These are phyloP conservation scores for Filobasidium floriforme DNA, from an alignment of 768 basidiomycete species.

Conservation along the genomic window DNA sequence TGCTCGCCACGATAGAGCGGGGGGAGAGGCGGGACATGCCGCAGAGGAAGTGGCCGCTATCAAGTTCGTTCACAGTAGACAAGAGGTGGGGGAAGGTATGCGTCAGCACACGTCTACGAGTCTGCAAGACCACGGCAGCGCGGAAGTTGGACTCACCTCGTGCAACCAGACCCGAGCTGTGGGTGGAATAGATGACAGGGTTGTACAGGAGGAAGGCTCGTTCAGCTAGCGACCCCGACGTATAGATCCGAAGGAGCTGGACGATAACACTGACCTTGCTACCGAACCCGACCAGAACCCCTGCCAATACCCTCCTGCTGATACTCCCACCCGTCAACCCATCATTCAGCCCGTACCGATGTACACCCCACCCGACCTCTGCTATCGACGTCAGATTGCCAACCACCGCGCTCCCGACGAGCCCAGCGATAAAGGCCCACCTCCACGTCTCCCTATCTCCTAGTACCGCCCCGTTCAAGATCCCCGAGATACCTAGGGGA, in stretches of 20 bases:
- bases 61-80: no score
- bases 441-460: conserved; percentile 30
- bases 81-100: no score
- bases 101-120: no score
- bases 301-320: conserved; percentile 24
- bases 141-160: conserved; percentile 27
- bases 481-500: conserved; percentile 42
- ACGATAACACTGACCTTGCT: conserved; percentile 39
- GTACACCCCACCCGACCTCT: conserved; percentile 5
- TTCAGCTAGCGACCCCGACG: no score
- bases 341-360: conserved; percentile 16
- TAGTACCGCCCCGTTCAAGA: conserved; percentile 36
- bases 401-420: conserved; percentile 26
- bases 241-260: no score
- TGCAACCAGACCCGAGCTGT: conserved; percentile 45
- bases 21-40: conserved; percentile 44
- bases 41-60: conserved; percentile 45
- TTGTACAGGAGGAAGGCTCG: not conserved
- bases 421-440: conserved; percentile 28
- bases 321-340: conserved; percentile 4
- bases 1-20: conserved; percentile 42
- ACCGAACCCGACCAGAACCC: conserved; percentile 42
- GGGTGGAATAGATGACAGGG: not conserved
- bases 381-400: conserved; percentile 6
- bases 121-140: no score